Base-by-base conservation (phyloP, 2,329 filamentous ascomycete species). In the Sarocladium brachiariae region DNA sequence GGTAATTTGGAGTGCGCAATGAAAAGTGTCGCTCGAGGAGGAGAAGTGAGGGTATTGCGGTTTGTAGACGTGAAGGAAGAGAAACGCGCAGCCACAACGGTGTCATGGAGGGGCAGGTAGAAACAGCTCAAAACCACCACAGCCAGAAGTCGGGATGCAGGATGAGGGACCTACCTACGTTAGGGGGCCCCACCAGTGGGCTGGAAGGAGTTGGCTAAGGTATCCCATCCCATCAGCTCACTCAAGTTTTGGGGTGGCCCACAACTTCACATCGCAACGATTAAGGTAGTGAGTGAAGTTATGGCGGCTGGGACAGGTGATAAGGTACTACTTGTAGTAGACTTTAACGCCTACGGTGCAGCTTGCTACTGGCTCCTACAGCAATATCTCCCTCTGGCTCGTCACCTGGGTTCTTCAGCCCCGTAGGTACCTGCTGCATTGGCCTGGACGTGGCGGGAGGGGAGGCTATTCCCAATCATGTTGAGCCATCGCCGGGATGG, bases 61-160 rank as follows among this genome's bases (percentile, higher is more conserved):
- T 31, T 30, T 33, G 24, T 11, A 47, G 25, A 25, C 43, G 43
- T 16, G 43, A 21, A 47, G 43, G 43, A 47, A 47, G 33, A 47
- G 43, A 31, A 47, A 47, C 43, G 43, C 43, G 43, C n/a, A 33
- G 24, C 19, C 39, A 51, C 24, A 37, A 51, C 24, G 39, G 34
- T 10, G 46, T 30, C 46, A 50, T 50, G 48, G 48, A 50, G 43
- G 43, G 39, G 45, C 33, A 38, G 37, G 24, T 31, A 6, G 39
- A 18, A 13, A n/a, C 39, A 30, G 16, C 39, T 30, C 27, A 30
- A 13, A 13, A 13, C 27, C 27, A 30, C n/a, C n/a, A n/a, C n/a
- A n/a, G n/a, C n/a, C n/a, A n/a, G n/a, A n/a, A n/a, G n/a, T n/a
- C n/a, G n/a, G n/a, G n/a, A n/a, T n/a, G n/a, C n/a, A n/a, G n/a